Evolutionary conservation across 345 rosid genomes (phyloP).

Genomic region (Lepidium didymum): DNA sequence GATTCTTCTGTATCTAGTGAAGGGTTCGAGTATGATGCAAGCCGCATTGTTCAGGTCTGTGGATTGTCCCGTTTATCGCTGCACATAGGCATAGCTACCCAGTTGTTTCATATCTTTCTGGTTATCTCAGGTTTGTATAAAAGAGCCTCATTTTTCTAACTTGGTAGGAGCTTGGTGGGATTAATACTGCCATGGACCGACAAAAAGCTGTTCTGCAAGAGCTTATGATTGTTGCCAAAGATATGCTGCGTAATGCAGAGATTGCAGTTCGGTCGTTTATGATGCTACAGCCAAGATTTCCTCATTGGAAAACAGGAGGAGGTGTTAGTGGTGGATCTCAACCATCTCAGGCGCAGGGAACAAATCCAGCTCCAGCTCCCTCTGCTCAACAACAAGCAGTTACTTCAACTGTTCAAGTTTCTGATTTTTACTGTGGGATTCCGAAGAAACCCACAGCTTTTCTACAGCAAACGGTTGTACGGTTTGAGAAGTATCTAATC

Average conservation of each 20-base stretch:
- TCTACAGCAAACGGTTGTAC: constrained; percentile 65
- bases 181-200: constrained; percentile 65
- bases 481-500: constrained; percentile 80
- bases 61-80: background rate
- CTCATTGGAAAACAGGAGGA: constrained; percentile 43
- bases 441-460: constrained; percentile 89
- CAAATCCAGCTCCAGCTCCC: constrained; percentile 41
- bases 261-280: constrained; percentile 82
- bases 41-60: constrained; percentile 78
- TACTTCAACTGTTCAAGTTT: constrained; percentile 48
- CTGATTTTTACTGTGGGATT: constrained; percentile 79
- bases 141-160: background rate
- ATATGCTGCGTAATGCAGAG: constrained; percentile 79
- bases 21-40: constrained; percentile 86
- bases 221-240: constrained; percentile 74
- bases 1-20: constrained; percentile 87
- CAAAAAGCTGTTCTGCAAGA: constrained; percentile 73
- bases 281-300: constrained; percentile 71
- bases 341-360: constrained; percentile 61
- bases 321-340: constrained; percentile 45
- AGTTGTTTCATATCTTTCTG: background rate
- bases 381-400: constrained; percentile 57
- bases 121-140: background rate
- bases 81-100: background rate
- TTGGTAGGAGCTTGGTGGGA: constrained; percentile 89